Conservation (phyloP, 352 stramenopile species). For the Pythium aristosporum region DNA sequence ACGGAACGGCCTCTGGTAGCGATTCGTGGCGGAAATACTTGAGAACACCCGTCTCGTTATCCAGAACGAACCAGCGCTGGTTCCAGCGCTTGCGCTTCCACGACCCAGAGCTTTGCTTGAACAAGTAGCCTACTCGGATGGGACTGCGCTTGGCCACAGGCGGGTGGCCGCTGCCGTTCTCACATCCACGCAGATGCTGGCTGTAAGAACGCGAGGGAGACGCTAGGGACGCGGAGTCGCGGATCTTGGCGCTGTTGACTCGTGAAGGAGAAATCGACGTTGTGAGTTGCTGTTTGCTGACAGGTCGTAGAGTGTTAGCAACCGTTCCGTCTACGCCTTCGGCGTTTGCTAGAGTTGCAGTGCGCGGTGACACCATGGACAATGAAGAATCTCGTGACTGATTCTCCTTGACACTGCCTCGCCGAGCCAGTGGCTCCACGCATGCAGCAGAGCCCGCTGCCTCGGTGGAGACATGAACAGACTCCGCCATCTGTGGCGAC, state of each 20-base stretch:
- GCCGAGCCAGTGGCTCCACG: slow-evolving; percentile 8
- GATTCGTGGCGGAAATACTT: slow-evolving; percentile 77
- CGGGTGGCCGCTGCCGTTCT: background rate
- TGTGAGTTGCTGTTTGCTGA: background rate
- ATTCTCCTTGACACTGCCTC: slow-evolving; percentile 6
- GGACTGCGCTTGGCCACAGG: slow-evolving; percentile 14
- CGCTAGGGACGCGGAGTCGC: too few relatives aligned
- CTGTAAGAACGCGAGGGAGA: slow-evolving; percentile 3
- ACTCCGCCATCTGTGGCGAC: slow-evolving; percentile 2
- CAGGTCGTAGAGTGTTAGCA: background rate
- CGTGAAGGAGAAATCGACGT: background rate
- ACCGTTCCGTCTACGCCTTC: background rate
- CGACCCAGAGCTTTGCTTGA: slow-evolving; percentile 78
- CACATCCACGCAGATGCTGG: background rate
- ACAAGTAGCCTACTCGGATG: slow-evolving; percentile 58
- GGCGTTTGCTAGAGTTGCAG: background rate
- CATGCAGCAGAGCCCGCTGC: background rate
- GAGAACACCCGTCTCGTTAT: slow-evolving; percentile 56
- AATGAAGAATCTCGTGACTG: slow-evolving; percentile 16
- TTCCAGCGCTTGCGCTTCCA: slow-evolving; percentile 83
- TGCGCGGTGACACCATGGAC: background rate
- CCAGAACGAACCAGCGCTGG: slow-evolving; percentile 80
- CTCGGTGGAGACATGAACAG: background rate
- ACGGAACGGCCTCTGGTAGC: slow-evolving; percentile 45
- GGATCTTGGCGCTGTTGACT: background rate